Conservation (phyloP, 2,329 filamentous ascomycete species). For the Epichloe sp. region DNA sequence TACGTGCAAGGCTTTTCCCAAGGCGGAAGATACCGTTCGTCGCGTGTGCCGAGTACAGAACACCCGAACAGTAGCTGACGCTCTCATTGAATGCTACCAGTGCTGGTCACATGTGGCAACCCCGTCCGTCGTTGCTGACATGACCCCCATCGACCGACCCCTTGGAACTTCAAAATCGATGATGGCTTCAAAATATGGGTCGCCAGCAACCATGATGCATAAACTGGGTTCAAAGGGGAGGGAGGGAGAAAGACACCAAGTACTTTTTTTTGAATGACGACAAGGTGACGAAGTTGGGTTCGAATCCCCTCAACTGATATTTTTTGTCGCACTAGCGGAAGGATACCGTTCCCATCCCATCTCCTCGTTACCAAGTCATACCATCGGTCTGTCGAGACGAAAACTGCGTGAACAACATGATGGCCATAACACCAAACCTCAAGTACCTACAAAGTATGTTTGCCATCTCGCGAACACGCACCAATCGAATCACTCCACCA, state of each 20-base stretch:
- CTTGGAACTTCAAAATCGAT: background rate
- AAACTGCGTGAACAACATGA: background rate
- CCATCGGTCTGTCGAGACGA: background rate
- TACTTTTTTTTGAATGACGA: background rate
- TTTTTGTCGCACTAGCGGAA: background rate
- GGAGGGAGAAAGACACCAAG: background rate
- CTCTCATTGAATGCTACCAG: background rate
- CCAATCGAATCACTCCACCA: background rate
- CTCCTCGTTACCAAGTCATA: background rate
- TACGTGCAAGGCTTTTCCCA: too few species aligned
- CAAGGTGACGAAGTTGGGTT: background rate
- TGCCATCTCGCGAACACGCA: background rate
- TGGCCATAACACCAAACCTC: background rate
- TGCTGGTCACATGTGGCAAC: background rate
- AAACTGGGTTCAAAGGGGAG: background rate
- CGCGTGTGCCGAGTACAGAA: too few species aligned
- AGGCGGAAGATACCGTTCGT: too few species aligned
- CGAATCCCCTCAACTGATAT: background rate
- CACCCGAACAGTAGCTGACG: too few species aligned
- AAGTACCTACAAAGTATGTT: background rate
- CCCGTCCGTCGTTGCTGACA: background rate
- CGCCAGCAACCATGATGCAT: background rate
- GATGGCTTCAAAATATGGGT: constrained; percentile 2
- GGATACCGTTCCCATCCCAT: background rate
- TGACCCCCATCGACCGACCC: background rate